Conservation (phyloP, 2,329 filamentous ascomycete genomes). For the Leptographium radiaticola region DNA sequence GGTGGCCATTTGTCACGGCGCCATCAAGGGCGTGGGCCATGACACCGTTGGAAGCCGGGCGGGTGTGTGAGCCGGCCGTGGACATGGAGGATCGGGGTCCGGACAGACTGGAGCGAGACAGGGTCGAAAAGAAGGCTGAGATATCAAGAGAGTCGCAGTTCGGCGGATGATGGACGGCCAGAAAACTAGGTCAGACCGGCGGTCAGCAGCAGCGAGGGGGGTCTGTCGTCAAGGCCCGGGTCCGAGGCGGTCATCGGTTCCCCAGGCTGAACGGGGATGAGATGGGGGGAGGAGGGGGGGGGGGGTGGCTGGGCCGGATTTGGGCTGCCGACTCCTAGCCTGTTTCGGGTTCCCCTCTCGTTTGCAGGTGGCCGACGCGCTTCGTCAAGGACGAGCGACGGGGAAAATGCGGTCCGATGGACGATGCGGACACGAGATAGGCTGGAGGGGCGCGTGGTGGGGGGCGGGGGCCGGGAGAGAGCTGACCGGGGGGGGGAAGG, state of each 20-base stretch:
- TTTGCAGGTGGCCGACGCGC: not conserved
- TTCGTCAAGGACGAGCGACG: not conserved
- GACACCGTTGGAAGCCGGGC: slow-evolving; percentile 18
- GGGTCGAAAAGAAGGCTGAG: not conserved
- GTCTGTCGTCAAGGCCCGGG: not conserved
- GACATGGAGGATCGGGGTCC: slow-evolving; percentile 25
- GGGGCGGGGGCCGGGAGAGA: not conserved
- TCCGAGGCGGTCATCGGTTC: not conserved
- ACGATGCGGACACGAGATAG: not conserved
- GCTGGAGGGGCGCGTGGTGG: not conserved
- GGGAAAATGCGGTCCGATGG: not conserved
- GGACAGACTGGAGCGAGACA: no score
- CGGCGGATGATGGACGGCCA: not conserved
- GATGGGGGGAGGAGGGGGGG: not conserved
- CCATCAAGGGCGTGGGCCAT: slow-evolving; percentile 16
- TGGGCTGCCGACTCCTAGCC: not conserved
- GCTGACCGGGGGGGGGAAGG: not conserved
- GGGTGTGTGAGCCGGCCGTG: slow-evolving; percentile 21
- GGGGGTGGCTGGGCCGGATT: not conserved
- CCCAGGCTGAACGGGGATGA: not conserved
- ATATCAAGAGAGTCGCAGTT: not conserved
- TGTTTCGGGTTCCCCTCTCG: not conserved
- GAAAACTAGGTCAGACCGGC: not conserved
- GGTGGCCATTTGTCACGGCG: slow-evolving; percentile 21
- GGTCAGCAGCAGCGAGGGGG: not conserved